Conservation (phyloP, 2,329 filamentous ascomycete genomes). For the Hawksworthiomyces lignivorus region DNA sequence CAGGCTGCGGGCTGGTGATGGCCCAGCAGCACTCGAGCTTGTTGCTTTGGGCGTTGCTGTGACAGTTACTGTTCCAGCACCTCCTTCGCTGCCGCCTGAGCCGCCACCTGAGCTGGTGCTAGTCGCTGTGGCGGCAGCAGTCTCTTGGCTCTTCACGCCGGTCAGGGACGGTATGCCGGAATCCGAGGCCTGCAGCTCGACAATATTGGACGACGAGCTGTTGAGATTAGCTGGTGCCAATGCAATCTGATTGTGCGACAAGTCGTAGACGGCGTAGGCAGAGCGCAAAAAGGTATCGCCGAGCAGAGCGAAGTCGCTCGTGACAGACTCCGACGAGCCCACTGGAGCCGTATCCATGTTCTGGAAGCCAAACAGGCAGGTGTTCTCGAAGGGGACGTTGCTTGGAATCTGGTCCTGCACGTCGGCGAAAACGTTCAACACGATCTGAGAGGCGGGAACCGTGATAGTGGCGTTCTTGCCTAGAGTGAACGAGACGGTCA, state of each 20-base stretch:
- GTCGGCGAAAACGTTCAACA: slow-evolving; percentile 29
- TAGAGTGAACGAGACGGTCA: slow-evolving; percentile 28
- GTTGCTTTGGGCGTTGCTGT: slow-evolving; percentile 7
- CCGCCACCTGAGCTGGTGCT: background rate
- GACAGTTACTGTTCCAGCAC: slow-evolving; percentile 10
- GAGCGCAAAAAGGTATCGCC: slow-evolving; percentile 41
- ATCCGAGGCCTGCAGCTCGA: slow-evolving; percentile 35
- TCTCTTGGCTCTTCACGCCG: slow-evolving; percentile 34
- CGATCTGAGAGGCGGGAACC: slow-evolving; percentile 28
- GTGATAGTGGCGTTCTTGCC: slow-evolving; percentile 17
- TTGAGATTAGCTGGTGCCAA: slow-evolving; percentile 47
- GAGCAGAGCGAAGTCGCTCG: slow-evolving; percentile 25
- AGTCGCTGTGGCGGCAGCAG: slow-evolving; percentile 5
- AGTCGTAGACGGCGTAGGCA: slow-evolving; percentile 49
- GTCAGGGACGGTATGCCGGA: slow-evolving; percentile 34
- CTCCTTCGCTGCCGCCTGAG: slow-evolving; percentile 1
- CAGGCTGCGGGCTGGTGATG: slow-evolving; percentile 4
- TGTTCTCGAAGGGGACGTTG: slow-evolving; percentile 29
- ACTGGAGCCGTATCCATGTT: slow-evolving; percentile 21
- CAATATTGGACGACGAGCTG: slow-evolving; percentile 33
- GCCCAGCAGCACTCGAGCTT: slow-evolving; percentile 9
- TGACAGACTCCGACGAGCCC: background rate
- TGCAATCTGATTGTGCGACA: slow-evolving; percentile 41
- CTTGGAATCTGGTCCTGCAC: slow-evolving; percentile 17
- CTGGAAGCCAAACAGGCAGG: slow-evolving; percentile 50